Conservation (phyloP, 1,284 basidiomycete species). For the Tilletia horrida region DNA sequence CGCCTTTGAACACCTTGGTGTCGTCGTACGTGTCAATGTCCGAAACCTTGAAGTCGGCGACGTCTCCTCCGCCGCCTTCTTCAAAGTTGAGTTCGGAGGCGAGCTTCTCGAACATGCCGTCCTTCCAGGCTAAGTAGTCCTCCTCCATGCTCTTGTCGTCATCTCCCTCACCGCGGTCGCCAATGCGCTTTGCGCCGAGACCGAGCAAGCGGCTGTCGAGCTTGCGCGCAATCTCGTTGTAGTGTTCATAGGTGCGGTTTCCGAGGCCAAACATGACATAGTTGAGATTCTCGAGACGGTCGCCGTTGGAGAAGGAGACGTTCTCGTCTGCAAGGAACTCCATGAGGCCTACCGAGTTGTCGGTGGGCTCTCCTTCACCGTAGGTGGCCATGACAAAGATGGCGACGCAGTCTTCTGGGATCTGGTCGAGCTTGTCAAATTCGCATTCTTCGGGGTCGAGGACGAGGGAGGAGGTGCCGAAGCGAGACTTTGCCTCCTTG, state of each 20-base stretch:
- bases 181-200: constrained; percentile 82
- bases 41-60: constrained; percentile 87
- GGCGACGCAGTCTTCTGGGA: constrained; percentile 79
- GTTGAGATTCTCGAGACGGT: constrained; percentile 78
- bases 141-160: constrained; percentile 99
- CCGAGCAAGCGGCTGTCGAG: constrained; percentile 72
- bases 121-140: constrained; percentile 99
- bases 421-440: constrained; percentile 86
- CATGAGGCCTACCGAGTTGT: constrained; percentile 93
- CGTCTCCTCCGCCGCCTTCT: constrained; percentile 90
- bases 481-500: constrained; percentile 53
- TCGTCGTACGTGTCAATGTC: constrained; percentile 62
- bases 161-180: constrained; percentile 89
- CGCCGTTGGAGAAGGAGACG: constrained; percentile 80
- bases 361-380: constrained; percentile 96
- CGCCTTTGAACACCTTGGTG: constrained; percentile 50
- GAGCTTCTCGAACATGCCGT: constrained; percentile 89
- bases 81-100: constrained; percentile 77
- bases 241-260: constrained; percentile 77
- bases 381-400: constrained; percentile 98
- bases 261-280: constrained; percentile 94
- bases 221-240: constrained; percentile 80
- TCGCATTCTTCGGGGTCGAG: constrained; percentile 65
- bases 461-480: constrained; percentile 52
- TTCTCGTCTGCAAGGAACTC: constrained; percentile 82